Conservation (phyloP, 306 rosid genomes). For the Fragaria ananassa region DNA sequence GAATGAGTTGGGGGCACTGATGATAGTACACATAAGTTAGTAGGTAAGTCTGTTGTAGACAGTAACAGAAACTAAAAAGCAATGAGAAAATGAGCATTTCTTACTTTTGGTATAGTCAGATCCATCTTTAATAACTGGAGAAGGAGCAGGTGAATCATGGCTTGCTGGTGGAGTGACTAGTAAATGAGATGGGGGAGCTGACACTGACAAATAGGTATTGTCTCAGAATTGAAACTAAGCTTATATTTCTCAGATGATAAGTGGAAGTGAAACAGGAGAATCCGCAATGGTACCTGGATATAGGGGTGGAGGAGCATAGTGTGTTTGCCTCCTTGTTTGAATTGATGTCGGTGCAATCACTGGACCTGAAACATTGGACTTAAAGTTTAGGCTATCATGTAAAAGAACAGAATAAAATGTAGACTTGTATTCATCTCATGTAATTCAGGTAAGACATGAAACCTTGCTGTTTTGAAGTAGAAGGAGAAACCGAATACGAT, state of each 20-base stretch:
- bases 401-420: not conserved
- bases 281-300: slow-evolving; percentile 45
- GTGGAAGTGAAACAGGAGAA: slow-evolving; percentile 17
- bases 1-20: slow-evolving; percentile 40
- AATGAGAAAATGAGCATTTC: slow-evolving; percentile 25
- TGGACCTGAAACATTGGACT: slow-evolving; percentile 38
- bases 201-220: slow-evolving; percentile 33
- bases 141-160: slow-evolving; percentile 63
- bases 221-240: not conserved
- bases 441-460: slow-evolving; percentile 20
- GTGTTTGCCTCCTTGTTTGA: slow-evolving; percentile 34
- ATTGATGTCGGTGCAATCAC: slow-evolving; percentile 43
- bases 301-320: slow-evolving; percentile 54
- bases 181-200: slow-evolving; percentile 46
- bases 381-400: not conserved
- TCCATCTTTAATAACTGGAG: slow-evolving; percentile 38
- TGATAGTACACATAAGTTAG: slow-evolving; percentile 34
- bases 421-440: not conserved
- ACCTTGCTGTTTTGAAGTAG: slow-evolving; percentile 50
- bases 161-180: slow-evolving; percentile 41
- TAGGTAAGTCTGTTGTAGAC: slow-evolving; percentile 20
- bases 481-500: slow-evolving; percentile 52
- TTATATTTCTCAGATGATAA: not conserved
- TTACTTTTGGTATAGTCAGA: slow-evolving; percentile 58
- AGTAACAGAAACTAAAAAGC: slow-evolving; percentile 14